Conservation (phyloP, 2,329 filamentous ascomycete species). For the Alternaria sp. region DNA sequence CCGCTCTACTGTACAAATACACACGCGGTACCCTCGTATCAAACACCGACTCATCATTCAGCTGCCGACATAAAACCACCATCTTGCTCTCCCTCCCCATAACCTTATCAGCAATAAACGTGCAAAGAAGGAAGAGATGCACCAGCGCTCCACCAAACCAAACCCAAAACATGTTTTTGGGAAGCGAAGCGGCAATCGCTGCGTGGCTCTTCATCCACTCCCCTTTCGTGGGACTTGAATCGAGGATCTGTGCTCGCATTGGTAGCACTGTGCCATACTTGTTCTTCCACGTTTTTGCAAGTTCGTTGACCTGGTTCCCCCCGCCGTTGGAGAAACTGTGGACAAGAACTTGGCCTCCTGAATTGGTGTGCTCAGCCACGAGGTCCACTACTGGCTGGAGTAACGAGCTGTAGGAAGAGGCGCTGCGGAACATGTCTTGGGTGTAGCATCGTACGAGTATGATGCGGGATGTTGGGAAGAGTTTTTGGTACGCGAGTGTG, state of each 20-base stretch:
- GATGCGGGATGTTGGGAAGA: slow-evolving; percentile 46
- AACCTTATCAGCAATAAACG: slow-evolving; percentile 30
- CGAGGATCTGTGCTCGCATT: slow-evolving; percentile 44
- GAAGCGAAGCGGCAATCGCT: slow-evolving; percentile 43
- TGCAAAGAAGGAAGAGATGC: slow-evolving; percentile 38
- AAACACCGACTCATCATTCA: slow-evolving; percentile 44
- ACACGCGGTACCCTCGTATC: slow-evolving; percentile 55
- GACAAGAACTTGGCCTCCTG: slow-evolving; percentile 41
- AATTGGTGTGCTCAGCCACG: slow-evolving; percentile 33
- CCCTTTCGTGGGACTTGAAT: slow-evolving; percentile 48
- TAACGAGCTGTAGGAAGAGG: slow-evolving; percentile 25
- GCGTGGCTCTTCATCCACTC: slow-evolving; percentile 43
- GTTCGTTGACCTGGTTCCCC: slow-evolving; percentile 45
- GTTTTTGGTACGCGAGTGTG: slow-evolving; percentile 40
- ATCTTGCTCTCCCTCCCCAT: slow-evolving; percentile 38
- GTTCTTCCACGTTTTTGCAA: slow-evolving; percentile 45
- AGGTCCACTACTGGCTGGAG: slow-evolving; percentile 40
- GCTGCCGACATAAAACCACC: slow-evolving; percentile 37
- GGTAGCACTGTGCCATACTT: slow-evolving; percentile 32
- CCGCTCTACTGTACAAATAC: slow-evolving; percentile 67
- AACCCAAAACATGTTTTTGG: slow-evolving; percentile 34
- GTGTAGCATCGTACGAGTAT: slow-evolving; percentile 44
- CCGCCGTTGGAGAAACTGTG: slow-evolving; percentile 52
- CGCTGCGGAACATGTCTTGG: slow-evolving; percentile 42
- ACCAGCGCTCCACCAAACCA: slow-evolving; percentile 40